Conservation (phyloP, 768 basidiomycete species). For the Austroboletus eburneus region DNA sequence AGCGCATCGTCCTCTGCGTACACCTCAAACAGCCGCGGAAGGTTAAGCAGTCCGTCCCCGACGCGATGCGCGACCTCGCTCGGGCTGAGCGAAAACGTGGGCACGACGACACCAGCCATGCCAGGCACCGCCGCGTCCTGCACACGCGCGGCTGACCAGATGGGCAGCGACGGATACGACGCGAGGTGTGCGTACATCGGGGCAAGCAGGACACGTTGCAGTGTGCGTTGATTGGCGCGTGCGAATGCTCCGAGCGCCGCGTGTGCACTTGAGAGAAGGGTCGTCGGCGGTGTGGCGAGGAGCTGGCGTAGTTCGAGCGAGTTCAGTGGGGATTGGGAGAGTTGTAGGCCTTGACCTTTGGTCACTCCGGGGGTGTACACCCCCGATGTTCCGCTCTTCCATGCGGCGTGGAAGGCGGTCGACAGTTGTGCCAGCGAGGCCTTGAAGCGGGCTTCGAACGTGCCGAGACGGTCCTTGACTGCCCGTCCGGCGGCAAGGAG, state of each 20-base stretch:
- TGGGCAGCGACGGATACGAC: slow-evolving; percentile 60
- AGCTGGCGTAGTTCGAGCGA: slow-evolving; percentile 57
- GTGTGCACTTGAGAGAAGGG: slow-evolving; percentile 50
- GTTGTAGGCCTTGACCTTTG: slow-evolving; percentile 65
- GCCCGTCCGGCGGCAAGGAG: slow-evolving; percentile 77
- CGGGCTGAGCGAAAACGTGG: slow-evolving; percentile 90
- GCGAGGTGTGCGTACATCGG: slow-evolving; percentile 74
- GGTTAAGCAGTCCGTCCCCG: slow-evolving; percentile 90
- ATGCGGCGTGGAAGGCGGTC: slow-evolving; percentile 52
- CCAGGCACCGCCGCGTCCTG: slow-evolving; percentile 19
- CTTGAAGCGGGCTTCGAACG: slow-evolving; percentile 70
- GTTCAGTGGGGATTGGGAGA: slow-evolving; percentile 83
- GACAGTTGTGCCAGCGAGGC: slow-evolving; percentile 56
- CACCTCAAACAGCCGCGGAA: slow-evolving; percentile 90
- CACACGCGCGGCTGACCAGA: slow-evolving; percentile 54
- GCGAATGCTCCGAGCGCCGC: slow-evolving; percentile 61
- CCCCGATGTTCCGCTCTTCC: slow-evolving; percentile 45
- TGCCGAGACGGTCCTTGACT: slow-evolving; percentile 59
- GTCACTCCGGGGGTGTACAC: slow-evolving; percentile 55
- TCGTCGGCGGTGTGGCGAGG: slow-evolving; percentile 22
- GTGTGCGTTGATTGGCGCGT: slow-evolving; percentile 65
- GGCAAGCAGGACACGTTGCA: slow-evolving; percentile 80
- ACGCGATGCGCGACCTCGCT: slow-evolving; percentile 85
- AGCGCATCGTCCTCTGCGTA: slow-evolving; percentile 91
- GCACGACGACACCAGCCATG: slow-evolving; percentile 53